These are phyloP conservation scores for Leccinum olivaceopallidum DNA, from an alignment of 768 basidiomycete genomes.

Conservation along the genomic window DNA sequence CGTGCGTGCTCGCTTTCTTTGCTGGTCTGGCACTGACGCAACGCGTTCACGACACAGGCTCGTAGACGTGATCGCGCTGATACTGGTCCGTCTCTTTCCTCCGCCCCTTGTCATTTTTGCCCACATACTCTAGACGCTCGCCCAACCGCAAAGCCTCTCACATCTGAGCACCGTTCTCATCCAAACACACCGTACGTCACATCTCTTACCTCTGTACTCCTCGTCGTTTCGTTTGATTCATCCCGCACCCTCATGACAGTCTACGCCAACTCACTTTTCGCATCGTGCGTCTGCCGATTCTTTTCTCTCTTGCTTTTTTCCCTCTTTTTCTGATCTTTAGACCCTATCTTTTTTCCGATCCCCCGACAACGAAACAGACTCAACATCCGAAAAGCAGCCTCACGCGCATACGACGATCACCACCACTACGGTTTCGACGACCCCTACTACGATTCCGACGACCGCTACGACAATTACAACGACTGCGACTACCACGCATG, in stretches of 20 bases:
- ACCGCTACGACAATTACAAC: background rate
- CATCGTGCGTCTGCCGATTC: conserved; percentile 21
- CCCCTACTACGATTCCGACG: background rate
- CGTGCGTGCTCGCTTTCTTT: conserved; percentile 13
- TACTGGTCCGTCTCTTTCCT: conserved; percentile 18
- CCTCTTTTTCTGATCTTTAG: background rate
- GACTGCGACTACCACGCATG: background rate
- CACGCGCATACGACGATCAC: conserved; percentile 9
- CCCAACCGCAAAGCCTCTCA: conserved; percentile 17
- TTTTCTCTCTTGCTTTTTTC: background rate
- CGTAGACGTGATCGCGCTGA: conserved; percentile 27
- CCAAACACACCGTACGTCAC: conserved; percentile 26
- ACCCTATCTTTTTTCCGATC: background rate
- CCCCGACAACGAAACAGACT: conserved; percentile 10
- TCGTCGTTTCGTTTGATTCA: background rate
- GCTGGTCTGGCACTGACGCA: background rate
- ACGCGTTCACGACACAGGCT: conserved; percentile 12
- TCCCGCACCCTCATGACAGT: conserved; percentile 9
- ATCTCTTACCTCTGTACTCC: too few relatives aligned
- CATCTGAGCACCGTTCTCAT: conserved; percentile 25
- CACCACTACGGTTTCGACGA: background rate
- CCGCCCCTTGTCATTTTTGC: background rate
- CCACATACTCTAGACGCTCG: conserved; percentile 16
- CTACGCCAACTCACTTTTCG: conserved; percentile 32
- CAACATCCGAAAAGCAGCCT: conserved; percentile 28